A percentile compares a stretch with the other conserved stretches of the same genome.
phyloP scores from a whole-genome alignment of 768 basidiomycete genomes.

The Suillus discolor region DNA sequence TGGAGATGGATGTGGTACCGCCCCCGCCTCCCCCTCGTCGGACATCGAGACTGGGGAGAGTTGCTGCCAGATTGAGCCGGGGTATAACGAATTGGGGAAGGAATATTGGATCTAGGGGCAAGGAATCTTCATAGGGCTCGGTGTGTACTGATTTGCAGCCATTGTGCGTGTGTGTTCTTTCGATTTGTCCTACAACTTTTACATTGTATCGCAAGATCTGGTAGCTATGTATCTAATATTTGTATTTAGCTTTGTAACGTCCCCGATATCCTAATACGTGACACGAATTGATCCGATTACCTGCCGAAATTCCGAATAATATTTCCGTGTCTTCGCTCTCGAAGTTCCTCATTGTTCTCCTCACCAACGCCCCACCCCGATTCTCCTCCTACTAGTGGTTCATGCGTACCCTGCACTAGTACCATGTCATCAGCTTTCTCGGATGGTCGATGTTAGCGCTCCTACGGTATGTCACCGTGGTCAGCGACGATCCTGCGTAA shows the following conservation, averaged over 20 bases:
- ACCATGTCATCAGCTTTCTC: no score
- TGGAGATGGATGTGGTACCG: conserved; percentile 34
- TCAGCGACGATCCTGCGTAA: neutral
- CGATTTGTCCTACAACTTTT: conserved; percentile 12
- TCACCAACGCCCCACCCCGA: no score
- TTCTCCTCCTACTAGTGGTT: no score
- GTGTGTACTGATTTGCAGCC: neutral
- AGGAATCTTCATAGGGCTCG: neutral
- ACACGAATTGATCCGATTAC: no score
- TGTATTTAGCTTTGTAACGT: conserved; percentile 17
- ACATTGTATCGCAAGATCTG: neutral
- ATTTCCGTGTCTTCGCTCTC: no score
- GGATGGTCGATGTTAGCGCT: neutral
- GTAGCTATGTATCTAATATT: conserved; percentile 24
- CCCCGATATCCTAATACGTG: no score
- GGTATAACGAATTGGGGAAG: conserved; percentile 34
- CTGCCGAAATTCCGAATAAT: no score
- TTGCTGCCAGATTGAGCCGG: conserved; percentile 29
- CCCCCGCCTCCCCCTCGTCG: conserved; percentile 14
- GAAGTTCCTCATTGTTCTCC: no score
- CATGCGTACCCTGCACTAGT: no score
- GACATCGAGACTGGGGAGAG: conserved; percentile 19
- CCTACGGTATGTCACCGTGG: neutral
- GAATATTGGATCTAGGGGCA: conserved; percentile 20
- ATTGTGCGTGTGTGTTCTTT: conserved; percentile 13